Percentiles rank a stretch among this genome's conserved stretches.
Conservation (phyloP, 805 yeast species). For the Lachancea dasiensis region DNA sequence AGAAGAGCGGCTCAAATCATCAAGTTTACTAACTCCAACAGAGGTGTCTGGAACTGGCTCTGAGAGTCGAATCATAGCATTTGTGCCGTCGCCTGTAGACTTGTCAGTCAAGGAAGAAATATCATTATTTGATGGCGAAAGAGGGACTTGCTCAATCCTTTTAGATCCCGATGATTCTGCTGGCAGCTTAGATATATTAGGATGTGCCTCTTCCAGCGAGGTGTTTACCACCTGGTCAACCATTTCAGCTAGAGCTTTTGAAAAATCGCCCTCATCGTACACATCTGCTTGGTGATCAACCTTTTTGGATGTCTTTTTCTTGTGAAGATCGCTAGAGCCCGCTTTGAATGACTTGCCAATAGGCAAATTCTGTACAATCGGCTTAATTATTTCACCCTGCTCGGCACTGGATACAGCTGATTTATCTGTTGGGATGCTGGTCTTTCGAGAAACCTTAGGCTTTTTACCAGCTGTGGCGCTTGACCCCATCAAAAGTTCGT, state of each 20-base stretch:
- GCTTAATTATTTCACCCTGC: slow-evolving; percentile 1
- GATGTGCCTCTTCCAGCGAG: slow-evolving; percentile 15
- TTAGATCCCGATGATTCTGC: too few species aligned
- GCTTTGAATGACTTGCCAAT: slow-evolving; percentile 6
- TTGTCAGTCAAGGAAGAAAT: too few species aligned
- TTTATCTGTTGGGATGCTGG: slow-evolving; percentile 7
- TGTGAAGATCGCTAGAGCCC: slow-evolving; percentile 11
- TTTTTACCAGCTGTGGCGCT: slow-evolving; percentile 7
- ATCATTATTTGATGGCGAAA: too few species aligned
- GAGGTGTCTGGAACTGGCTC: too few species aligned
- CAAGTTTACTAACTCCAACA: too few species aligned
- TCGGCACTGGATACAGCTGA: slow-evolving; percentile 5
- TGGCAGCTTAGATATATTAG: too few species aligned
- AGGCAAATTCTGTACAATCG: slow-evolving; percentile 1
- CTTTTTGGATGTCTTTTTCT: slow-evolving; percentile 18
- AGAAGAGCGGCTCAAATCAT: too few species aligned
- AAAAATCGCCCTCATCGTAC: slow-evolving; percentile 35
- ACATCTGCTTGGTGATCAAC: slow-evolving; percentile 6
- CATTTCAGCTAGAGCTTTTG: slow-evolving; percentile 50
- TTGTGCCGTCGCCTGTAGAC: too few species aligned
- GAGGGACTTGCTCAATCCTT: too few species aligned
- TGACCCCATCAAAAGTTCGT: slow-evolving; percentile 20
- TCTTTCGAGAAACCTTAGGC: slow-evolving; percentile 5
- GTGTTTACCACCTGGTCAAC: slow-evolving; percentile 50
- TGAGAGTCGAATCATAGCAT: too few species aligned